Base-by-base conservation (phyloP, 345 rosid species). In the Mallotus nudiflorus region DNA sequence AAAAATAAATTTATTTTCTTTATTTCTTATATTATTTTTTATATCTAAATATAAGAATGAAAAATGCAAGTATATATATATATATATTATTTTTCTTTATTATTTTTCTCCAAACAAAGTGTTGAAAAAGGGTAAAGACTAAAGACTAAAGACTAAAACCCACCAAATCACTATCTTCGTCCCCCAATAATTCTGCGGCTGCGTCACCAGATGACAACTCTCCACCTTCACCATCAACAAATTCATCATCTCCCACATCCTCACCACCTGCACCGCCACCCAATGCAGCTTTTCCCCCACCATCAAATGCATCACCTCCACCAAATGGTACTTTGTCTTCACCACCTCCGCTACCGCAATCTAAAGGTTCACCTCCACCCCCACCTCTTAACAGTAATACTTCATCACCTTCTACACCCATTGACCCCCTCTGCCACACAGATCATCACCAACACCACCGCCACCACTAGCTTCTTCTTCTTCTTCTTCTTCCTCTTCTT, bases 171-270 rank as follows among this genome's bases (percentile, higher is more conserved):
- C n/a, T n/a, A n/a, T 82, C 88, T 74, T 54, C 85, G 25, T 74
- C 88, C 29, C 81, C 82, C 20, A 40, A 14, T 7, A 48, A 59
- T 59, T 78, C 29, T 75, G 60, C 82, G 70, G 80, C 89, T 80
- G 82, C 87, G 46, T 77, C 91, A 25, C 86, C 85, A 48, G 69
- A 67, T 72, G 44, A 85, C 64, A 68, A 73, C 46, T 44, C n/a
- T n/a, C 65, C 70, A 59, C 68, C 80, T 24, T 37, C 66, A 20
- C 74, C 67, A 2, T 37, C 62, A 6, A 49, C 85, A 20, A 61
- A 78, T 33, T 70, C 84, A 15, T 62, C 87, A 0, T 70, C 89
- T 29, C 51, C 67, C 2, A 40, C 73, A 44, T 13, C 78, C 0
- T 59, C 71, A n/a, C 24, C 73, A 28, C 45, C 60, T 37, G 51